These are phyloP conservation scores for Colletotrichum australisinense DNA, from an alignment of 2,329 filamentous ascomycete species.

Conservation along the genomic window DNA sequence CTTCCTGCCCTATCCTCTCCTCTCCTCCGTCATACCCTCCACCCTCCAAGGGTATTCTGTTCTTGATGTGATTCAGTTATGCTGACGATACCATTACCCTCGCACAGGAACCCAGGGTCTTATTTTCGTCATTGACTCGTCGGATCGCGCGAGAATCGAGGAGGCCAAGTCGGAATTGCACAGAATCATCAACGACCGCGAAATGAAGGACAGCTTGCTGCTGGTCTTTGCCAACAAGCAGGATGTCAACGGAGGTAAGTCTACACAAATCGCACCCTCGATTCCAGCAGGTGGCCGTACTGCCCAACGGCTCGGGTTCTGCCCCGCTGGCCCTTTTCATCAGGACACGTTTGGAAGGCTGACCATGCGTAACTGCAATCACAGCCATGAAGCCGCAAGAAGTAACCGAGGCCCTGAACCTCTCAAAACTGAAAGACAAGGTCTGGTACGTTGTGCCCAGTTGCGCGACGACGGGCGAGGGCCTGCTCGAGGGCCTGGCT, in stretches of 20 bases:
- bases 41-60: no score
- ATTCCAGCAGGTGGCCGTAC: neutral
- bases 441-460: conserved; percentile 88
- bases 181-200: conserved; percentile 96
- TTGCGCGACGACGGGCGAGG: conserved; percentile 84
- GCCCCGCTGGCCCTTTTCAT: neutral
- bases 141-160: conserved; percentile 89
- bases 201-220: conserved; percentile 95
- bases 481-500: conserved; percentile 82
- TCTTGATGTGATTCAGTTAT: neutral
- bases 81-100: neutral
- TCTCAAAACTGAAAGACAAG: conserved; percentile 83
- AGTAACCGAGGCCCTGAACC: conserved; percentile 81
- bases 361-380: conserved; percentile 5
- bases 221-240: conserved; percentile 99
- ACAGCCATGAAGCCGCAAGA: conserved; percentile 83
- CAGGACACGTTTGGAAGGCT: neutral
- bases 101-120: conserved; percentile 88
- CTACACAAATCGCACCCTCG: neutral
- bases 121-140: conserved; percentile 98
- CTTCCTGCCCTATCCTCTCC: conserved; percentile 13
- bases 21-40: conserved; percentile 5
- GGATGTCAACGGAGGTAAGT: conserved; percentile 82
- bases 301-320: neutral
- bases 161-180: conserved; percentile 94